phyloP scores from a whole-genome alignment of 139 green algal species.

The Gonium pectorale region DNA sequence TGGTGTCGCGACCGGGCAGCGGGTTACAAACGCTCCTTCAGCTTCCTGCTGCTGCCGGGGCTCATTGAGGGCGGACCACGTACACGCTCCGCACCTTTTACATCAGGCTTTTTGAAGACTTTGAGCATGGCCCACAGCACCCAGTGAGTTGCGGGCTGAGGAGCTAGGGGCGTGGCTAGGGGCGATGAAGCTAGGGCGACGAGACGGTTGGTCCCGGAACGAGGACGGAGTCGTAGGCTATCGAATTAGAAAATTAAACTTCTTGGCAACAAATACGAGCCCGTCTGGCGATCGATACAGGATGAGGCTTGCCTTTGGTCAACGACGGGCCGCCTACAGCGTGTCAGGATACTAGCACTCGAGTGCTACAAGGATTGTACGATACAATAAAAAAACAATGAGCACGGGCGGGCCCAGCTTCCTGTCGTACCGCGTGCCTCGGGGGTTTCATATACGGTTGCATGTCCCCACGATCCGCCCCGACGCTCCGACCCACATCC shows the following conservation, averaged over 20 bases:
- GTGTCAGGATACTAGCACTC: too few species aligned
- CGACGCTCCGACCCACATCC: not conserved
- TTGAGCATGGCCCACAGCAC: conserved; percentile 7
- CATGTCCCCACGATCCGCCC: not conserved
- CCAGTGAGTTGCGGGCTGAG: not conserved
- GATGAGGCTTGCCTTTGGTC: too few species aligned
- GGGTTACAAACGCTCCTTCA: not conserved
- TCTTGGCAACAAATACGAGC: too few species aligned
- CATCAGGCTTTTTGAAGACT: conserved; percentile 51
- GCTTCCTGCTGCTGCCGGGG: not conserved
- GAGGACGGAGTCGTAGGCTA: too few species aligned
- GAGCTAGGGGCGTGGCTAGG: not conserved
- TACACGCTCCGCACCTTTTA: conserved; percentile 43
- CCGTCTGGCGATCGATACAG: too few species aligned
- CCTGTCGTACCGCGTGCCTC: not conserved
- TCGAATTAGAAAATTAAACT: too few species aligned
- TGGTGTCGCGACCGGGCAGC: not conserved
- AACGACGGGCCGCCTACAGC: too few species aligned
- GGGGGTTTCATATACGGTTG: not conserved
- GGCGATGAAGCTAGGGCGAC: not conserved
- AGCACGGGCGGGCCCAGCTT: not conserved
- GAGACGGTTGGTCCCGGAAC: too few species aligned
- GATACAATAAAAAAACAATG: not conserved
- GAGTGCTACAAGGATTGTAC: not conserved
- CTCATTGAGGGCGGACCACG: not conserved